A percentile compares a stretch with the other conserved stretches of the same genome.
These are phyloP conservation scores for Euphorbia schlechtendalii DNA, from an alignment of 441 rosid genomes.

Conservation along the genomic window DNA sequence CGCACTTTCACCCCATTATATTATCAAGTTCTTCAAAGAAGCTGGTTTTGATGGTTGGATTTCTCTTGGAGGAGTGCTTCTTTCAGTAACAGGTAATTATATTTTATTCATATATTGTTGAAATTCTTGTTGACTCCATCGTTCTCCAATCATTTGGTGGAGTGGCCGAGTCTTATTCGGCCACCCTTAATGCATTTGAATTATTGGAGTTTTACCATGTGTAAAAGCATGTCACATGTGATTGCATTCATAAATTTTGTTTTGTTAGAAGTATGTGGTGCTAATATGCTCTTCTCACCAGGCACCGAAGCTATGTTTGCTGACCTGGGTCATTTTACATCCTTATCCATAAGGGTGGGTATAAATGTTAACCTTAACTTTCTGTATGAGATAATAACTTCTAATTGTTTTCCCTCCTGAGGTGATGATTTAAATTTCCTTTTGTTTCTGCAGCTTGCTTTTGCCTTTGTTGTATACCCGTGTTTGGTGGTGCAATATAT, in stretches of 20 bases:
- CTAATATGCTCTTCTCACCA: conserved; percentile 33
- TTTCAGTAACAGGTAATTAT: conserved; percentile 62
- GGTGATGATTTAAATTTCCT: conserved; percentile 23
- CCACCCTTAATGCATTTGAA: no score
- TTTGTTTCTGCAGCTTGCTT: conserved; percentile 59
- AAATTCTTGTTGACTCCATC: conserved; percentile 5
- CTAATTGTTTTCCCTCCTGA: conserved; percentile 3
- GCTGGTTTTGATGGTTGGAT: conserved; percentile 87
- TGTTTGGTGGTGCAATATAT: conserved; percentile 92
- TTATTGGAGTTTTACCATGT: no score
- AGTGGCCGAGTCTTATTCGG: no score
- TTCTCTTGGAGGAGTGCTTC: conserved; percentile 92
- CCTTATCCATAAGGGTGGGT: conserved; percentile 71
- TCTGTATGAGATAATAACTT: no score
- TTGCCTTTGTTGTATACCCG: conserved; percentile 66
- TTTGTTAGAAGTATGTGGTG: neutral
- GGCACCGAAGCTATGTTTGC: conserved; percentile 98
- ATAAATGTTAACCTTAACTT: no score
- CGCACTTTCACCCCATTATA: conserved; percentile 75
- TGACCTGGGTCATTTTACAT: conserved; percentile 89
- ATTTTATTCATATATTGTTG: conserved; percentile 24
- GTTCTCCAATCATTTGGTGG: conserved; percentile 13
- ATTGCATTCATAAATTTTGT: conserved; percentile 5
- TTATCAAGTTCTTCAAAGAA: conserved; percentile 58
- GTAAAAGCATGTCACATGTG: no score